Evolutionary conservation across 2,329 filamentous ascomycete genomes (phyloP).

Genomic region (Ploettnerulaceae sp.): DNA sequence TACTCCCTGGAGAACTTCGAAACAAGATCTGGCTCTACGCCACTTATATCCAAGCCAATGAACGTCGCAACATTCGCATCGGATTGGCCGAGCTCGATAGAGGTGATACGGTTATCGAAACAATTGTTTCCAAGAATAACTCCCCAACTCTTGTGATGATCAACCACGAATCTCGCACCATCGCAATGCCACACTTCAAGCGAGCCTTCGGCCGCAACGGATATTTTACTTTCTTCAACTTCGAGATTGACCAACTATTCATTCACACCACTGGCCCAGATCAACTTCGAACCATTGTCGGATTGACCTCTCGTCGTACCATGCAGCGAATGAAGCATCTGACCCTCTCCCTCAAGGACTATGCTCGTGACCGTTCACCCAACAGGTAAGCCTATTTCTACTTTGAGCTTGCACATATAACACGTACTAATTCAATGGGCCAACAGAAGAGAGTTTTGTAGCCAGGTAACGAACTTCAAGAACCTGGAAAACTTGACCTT

Average conservation of each 20-base stretch:
- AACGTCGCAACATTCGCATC: neutral
- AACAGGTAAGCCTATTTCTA: too few species aligned
- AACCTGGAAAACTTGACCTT: neutral
- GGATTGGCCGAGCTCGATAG: neutral
- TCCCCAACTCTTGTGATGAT: conserved; percentile 3
- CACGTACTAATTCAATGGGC: too few species aligned
- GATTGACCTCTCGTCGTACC: too few species aligned
- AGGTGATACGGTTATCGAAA: neutral
- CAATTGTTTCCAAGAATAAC: neutral
- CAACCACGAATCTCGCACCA: conserved; percentile 3
- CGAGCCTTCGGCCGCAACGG: neutral
- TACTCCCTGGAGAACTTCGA: conserved; percentile 14
- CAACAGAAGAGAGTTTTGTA: too few species aligned
- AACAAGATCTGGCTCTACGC: conserved; percentile 16
- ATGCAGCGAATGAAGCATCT: conserved; percentile 7
- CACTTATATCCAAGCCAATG: neutral
- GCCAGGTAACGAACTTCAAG: neutral
- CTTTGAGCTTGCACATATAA: too few species aligned
- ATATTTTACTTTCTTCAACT: conserved; percentile 13
- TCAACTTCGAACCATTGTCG: conserved; percentile 4
- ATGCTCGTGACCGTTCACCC: neutral
- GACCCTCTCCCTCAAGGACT: conserved; percentile 8
- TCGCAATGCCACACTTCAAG: neutral
- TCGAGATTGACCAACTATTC: conserved; percentile 14
- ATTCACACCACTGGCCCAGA: conserved; percentile 4